phyloP scores from a whole-genome alignment of 73 alveolate species.

The Paramecium pentaurelia region DNA sequence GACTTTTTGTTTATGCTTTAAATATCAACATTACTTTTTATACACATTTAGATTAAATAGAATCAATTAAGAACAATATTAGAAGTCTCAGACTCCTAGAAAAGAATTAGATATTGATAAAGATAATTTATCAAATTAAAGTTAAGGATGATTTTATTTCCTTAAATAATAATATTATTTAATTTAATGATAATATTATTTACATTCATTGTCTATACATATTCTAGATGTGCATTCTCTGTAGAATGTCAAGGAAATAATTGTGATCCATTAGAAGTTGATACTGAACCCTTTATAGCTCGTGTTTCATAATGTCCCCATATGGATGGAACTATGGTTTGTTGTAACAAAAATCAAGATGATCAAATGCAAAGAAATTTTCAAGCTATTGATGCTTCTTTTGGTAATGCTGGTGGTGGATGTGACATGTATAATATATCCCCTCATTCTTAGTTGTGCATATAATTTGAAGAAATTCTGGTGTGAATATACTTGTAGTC shows the following conservation, averaged over 20 bases:
- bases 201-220: background rate
- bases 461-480: background rate
- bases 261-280: constrained; percentile 14
- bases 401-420: constrained; percentile 41
- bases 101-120: background rate
- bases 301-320: background rate
- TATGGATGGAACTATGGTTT: background rate
- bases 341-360: background rate
- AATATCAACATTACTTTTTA: background rate
- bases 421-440: background rate
- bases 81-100: background rate
- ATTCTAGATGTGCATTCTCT: background rate
- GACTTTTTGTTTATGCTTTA: background rate
- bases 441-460: background rate
- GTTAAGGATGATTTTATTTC: background rate
- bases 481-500: constrained; percentile 47
- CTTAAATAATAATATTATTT: background rate
- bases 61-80: background rate
- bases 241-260: background rate
- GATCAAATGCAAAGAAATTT: background rate
- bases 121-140: background rate
- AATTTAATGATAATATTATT: background rate
- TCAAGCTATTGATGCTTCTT: constrained; percentile 18
- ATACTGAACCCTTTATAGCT: background rate
- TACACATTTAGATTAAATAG: background rate